phyloP scores from a whole-genome alignment of 768 basidiomycete species.

The Jaapia argillacea region DNA sequence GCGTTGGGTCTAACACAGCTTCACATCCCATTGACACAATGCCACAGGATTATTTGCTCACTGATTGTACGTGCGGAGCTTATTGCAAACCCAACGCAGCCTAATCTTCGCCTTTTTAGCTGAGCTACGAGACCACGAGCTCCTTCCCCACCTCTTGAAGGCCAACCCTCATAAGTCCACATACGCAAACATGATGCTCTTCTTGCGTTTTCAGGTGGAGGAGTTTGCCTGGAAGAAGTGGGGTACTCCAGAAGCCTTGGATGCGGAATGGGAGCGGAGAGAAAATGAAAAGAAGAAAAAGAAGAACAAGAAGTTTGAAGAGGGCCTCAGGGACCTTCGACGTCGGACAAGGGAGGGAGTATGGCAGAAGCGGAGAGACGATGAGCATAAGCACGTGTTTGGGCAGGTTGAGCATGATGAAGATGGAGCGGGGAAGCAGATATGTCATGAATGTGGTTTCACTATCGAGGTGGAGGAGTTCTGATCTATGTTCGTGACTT shows the following conservation, averaged over 20 bases:
- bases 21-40: not conserved
- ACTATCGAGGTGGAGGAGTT: slow-evolving; percentile 83
- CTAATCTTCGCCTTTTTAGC: slow-evolving; percentile 35
- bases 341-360: slow-evolving; percentile 80
- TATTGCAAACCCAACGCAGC: not conserved
- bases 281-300: slow-evolving; percentile 78
- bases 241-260: slow-evolving; percentile 88
- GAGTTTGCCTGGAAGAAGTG: slow-evolving; percentile 98
- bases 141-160: slow-evolving; percentile 87
- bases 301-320: slow-evolving; percentile 92
- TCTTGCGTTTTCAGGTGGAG: slow-evolving; percentile 88
- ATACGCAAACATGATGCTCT: slow-evolving; percentile 99
- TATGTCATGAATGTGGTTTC: slow-evolving; percentile 87
- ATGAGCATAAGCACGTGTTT: slow-evolving; percentile 83
- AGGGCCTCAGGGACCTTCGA: slow-evolving; percentile 76
- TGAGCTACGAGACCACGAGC: slow-evolving; percentile 85
- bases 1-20: slow-evolving; percentile 15
- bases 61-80: slow-evolving; percentile 56
- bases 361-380: slow-evolving; percentile 81
- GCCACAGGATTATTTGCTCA: slow-evolving; percentile 88
- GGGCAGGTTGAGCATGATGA: slow-evolving; percentile 43
- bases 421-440: slow-evolving; percentile 53
- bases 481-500: slow-evolving; percentile 18
- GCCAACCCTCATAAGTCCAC: slow-evolving; percentile 93
- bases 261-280: slow-evolving; percentile 77